These are phyloP conservation scores for Trifolium dubium DNA, from an alignment of 306 rosid species.

Conservation along the genomic window DNA sequence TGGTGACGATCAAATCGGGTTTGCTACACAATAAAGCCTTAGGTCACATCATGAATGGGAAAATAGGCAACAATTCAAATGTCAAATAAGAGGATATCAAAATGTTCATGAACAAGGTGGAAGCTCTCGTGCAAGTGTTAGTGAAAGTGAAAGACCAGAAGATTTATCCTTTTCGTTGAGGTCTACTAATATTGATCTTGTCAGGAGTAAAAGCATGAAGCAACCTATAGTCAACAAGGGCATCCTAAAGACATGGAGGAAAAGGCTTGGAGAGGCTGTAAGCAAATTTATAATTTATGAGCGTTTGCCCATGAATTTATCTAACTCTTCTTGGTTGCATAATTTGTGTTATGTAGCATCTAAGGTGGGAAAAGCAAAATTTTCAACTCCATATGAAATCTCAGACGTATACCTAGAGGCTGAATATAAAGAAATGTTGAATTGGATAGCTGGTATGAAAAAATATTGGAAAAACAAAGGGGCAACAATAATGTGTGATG, in stretches of 20 bases:
- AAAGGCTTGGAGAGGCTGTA: background rate
- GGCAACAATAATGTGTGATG: constrained; percentile 15
- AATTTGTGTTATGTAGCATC: too few species aligned
- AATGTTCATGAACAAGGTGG: background rate
- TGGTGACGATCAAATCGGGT: too few species aligned
- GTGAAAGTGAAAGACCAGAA: background rate
- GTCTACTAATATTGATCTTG: background rate
- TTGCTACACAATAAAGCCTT: too few species aligned
- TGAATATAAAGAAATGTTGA: background rate
- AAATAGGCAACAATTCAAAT: too few species aligned
- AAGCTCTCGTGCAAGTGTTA: background rate
- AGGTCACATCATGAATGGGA: too few species aligned
- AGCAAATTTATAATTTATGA: background rate
- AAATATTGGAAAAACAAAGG: background rate
- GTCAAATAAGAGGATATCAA: too few species aligned
- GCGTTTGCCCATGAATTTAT: too few species aligned
- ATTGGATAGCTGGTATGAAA: background rate
- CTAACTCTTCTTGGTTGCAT: too few species aligned
- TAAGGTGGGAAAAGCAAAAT: too few species aligned
- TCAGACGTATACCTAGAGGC: background rate
- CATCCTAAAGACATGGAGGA: background rate
- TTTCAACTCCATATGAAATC: background rate
- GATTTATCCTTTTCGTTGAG: background rate
- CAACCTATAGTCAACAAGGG: background rate
- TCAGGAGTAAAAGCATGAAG: background rate